phyloP scores from a whole-genome alignment of 2,329 filamentous ascomycete genomes.

The Claviceps sorghi region DNA sequence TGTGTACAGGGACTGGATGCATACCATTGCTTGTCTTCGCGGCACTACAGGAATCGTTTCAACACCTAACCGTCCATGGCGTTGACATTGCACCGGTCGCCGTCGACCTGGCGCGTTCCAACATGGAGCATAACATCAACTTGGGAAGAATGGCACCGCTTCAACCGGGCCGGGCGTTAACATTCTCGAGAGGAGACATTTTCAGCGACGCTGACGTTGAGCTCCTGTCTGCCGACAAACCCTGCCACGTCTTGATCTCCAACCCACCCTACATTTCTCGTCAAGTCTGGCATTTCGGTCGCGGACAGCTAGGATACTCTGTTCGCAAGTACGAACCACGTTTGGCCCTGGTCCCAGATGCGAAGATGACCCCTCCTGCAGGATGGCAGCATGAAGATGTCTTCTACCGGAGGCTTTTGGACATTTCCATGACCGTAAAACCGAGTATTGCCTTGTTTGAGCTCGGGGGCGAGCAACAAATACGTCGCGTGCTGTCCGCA shows the following conservation, averaged over 20 bases:
- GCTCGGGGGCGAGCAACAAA: slow-evolving; percentile 56
- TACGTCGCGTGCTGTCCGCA: slow-evolving; percentile 42
- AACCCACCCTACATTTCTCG: slow-evolving; percentile 87
- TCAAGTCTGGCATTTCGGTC: slow-evolving; percentile 23
- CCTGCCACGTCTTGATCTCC: slow-evolving; percentile 56
- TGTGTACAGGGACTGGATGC: slow-evolving; percentile 86
- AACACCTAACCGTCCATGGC: slow-evolving; percentile 41
- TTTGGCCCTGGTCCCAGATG: slow-evolving; percentile 54
- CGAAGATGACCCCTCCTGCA: slow-evolving; percentile 14
- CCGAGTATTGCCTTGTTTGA: slow-evolving; percentile 52
- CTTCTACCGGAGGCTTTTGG: slow-evolving; percentile 55
- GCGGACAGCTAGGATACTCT: slow-evolving; percentile 44
- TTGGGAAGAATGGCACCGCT: slow-evolving; percentile 12
- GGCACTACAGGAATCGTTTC: slow-evolving; percentile 32
- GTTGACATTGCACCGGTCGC: slow-evolving; percentile 59
- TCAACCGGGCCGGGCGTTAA: slow-evolving; percentile 16
- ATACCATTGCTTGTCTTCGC: slow-evolving; percentile 65
- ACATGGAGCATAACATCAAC: slow-evolving; percentile 47
- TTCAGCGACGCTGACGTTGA: slow-evolving; percentile 28
- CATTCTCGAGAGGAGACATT: slow-evolving; percentile 35
- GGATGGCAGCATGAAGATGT: slow-evolving; percentile 29
- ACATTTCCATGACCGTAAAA: slow-evolving; percentile 32
- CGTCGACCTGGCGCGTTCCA: slow-evolving; percentile 48
- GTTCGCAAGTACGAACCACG: slow-evolving; percentile 72
- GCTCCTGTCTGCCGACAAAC: slow-evolving; percentile 8